Base-by-base conservation (phyloP, 176 grass and related monocot species). In the Aegilops umbellulata region DNA sequence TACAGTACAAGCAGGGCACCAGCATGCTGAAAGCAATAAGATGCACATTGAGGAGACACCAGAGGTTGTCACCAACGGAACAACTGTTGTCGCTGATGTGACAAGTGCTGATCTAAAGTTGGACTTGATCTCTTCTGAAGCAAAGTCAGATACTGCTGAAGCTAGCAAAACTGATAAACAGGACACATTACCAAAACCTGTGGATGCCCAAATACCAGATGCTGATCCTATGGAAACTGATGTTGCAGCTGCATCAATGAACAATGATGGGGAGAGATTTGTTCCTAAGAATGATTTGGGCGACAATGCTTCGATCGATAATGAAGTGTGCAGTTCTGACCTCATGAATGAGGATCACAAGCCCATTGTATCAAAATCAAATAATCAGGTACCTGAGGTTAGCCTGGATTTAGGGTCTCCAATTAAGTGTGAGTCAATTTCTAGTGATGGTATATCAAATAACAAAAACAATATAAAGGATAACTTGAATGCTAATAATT, bases 401-500 rank as follows among this genome's bases (percentile, higher is more conserved):
- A 92, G 86, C 85, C 88, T 82, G 86, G 90, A 95, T 88, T 93
- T 95, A 91, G 92, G 92, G 86, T 96, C 90, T 90, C 92, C 91
- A 91, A 76, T 94, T 91, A 94, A 93, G 85, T 87, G 83, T 94
- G 97, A 94, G 80, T 99, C 83, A 79, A 93, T 99, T 99, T 92
- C 87, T 96, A 97, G 76, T 39, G 86, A 94, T 94, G 89, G 80
- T 94, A 89, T 93, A 86, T 93, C 89, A 93, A 94, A 90, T 98
- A 94, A 88, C 71, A 90, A 93, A 95, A 90, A 95, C 67, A 94
- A 93, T 90, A 67, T 98, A 90, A 93, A 97, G 80, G 94, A 92
- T 99, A 99, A 99, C 76, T 87, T 94, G 80, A 97, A 99, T 94
- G 92, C 90, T 97, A 93, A 97, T 92, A 96, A 97, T 91, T 99